Evolutionary conservation across 768 basidiomycete species (phyloP), one percentile per base, ranked within the genome.

Genomic region (Rhizopogon salebrosus): DNA sequence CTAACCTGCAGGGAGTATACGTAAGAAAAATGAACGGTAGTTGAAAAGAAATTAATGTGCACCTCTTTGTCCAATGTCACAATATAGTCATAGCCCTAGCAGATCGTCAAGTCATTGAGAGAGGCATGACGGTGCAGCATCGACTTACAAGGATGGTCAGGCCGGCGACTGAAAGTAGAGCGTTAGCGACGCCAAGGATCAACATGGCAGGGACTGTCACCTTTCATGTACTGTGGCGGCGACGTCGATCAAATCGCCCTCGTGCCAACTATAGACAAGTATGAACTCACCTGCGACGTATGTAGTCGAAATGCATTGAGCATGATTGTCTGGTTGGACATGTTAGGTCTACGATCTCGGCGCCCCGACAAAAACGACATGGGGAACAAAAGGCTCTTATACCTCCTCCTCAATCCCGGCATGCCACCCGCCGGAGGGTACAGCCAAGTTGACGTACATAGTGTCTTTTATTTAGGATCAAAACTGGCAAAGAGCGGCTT

Each of bases 161-260:
- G 8, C 46, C 36, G 1, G 24, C 34, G 3, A 49, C 46, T 49
- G 27, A 6, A 39, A 24, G 18, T 14, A 7, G 11, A 22, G 13
- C 8, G 6, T 23, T 49, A 34, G 22, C 23, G 13, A 29, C 20
- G 18, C 7, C 1, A 31, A 18, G 11, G 6, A 3, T 11, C 14
- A 24, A 13, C 18, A 11, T 40, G 29, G 43, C 7, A 31, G 27
- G 23, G 31, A 26, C 10, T n/a, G 14, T 14, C 16, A 40, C 48
- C 52, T 53, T 53, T 53, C 48, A 49, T 49, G 18, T 26, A 49
- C 52, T 53, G 45, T 37, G 16, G 22, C 10, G n/a, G 29, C 18
- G 46, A 48, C 7, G 8, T 16, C 42, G 23, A 31, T 27, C 23
- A 43, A n/a, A 31, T 43, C 5, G 11, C 20, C 18, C 10, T 20